These are phyloP conservation scores for Arthrobotrys musiformis DNA, from an alignment of 2,329 filamentous ascomycete species.

Conservation along the genomic window DNA sequence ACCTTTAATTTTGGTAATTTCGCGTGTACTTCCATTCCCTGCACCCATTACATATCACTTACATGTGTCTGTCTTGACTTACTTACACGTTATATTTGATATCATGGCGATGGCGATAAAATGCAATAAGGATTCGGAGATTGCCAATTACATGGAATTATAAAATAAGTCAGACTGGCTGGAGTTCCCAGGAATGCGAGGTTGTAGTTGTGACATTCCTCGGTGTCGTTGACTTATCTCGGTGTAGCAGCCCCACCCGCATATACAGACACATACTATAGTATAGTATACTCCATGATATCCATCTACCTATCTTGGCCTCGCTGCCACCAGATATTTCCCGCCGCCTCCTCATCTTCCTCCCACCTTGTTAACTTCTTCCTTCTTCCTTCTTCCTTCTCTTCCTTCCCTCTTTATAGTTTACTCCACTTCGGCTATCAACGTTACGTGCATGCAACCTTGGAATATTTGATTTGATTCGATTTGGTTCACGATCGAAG, in stretches of 20 bases:
- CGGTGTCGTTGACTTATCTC: neutral
- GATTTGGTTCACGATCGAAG: too few species aligned
- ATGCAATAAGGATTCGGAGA: neutral
- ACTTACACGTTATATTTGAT: too few species aligned
- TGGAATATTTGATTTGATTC: too few species aligned
- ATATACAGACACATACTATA: neutral
- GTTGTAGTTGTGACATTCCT: neutral
- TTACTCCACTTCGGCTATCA: neutral
- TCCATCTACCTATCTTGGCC: neutral
- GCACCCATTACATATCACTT: too few species aligned
- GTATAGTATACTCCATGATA: too few species aligned
- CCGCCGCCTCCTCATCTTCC: neutral
- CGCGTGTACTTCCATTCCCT: too few species aligned
- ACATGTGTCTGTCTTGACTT: too few species aligned
- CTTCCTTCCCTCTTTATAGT: neutral
- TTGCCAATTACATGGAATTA: neutral
- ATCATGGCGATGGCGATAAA: too few species aligned
- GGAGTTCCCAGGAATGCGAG: neutral
- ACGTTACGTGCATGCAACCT: neutral
- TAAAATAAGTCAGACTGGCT: too few species aligned
- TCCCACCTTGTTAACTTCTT: too few species aligned
- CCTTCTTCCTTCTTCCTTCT: neutral
- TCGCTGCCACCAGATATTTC: neutral
- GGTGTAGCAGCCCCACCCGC: neutral
- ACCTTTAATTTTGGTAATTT: slow-evolving; percentile 3